Base-by-base conservation (phyloP, 257 asterid genomes). In the Capsicum pubescens region DNA sequence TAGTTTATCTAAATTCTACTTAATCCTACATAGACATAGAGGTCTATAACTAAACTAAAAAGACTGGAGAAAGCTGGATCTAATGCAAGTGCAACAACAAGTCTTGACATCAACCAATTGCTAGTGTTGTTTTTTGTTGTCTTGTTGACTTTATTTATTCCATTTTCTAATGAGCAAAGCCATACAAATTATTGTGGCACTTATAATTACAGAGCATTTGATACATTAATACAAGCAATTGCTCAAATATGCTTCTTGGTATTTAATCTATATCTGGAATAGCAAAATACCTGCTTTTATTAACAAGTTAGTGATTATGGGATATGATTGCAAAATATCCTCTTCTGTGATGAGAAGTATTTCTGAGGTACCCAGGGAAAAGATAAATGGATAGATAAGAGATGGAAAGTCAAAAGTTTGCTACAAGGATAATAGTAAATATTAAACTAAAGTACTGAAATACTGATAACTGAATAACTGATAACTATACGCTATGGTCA, bases 341-440 rank as follows among this genome's bases (percentile, higher is more conserved):
- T 57, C 72, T 64, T 44, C 48, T 16, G 50, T 21, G 60, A 13
- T 55, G 44, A 83, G 57, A 42, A 64, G 60, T 81, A 72, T 79
- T 58, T 67, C 59, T 21, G 9, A 76, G 21, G 61, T 21, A 52
- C 21, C 21, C 48, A 21, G 61, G 63, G 46, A 76, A 76, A 21
- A 52, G 60, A 11, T 19, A 72, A 39, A 13, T 72, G 80, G 60
- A 72, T 48, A 9, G 35, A 68, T 15, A 35, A 35, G n/a, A 26
- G 52, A 61, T 19, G 16, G 60, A 19, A 77, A 83, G 76, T 68
- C 12, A 52, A n/a, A 44, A 10, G 63, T 69, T 78, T n/a, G 39
- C 59, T 44, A 21, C 50, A 70, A 84, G 48, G n/a, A 46, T 61
- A 76, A 56, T 15, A 56, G 46, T 71, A 63, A 86, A 84, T 61